Base-by-base conservation (phyloP, 1,284 basidiomycete species). In the Ustilago trichophora region DNA sequence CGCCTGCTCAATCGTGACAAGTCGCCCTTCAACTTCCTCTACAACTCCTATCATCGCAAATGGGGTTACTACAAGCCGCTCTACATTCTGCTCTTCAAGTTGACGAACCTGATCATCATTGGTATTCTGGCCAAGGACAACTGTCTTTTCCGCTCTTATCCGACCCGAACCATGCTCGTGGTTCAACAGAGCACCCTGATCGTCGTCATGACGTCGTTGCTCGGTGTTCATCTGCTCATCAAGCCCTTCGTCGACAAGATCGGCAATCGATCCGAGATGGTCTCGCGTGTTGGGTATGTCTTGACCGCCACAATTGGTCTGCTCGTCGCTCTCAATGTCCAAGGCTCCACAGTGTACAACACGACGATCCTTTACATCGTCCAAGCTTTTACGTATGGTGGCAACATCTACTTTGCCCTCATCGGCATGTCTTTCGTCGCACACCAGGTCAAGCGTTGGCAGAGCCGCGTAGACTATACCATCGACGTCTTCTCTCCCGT, bases 401-500 rank as follows among this genome's bases (percentile, higher is more conserved):
- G 60, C 50, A 76, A 76, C 65, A 68, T 73, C 44, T 80, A 76
- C 68, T 75, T 80, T 72, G 42, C 63, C 18, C 5, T 76, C 24
- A 64, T 71, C 31, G 52, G 67, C 41, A 65, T 56, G 18, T 66
- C 42, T 26, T 64, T 56, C 21, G 71, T 52, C n/a, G 72, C 75
- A 27, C 55, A 75, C 12, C 25, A 65, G 19, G 58, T 78, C 42
- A 69, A 78, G 88, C 87, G 85, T 33, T 74, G 87, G 27, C 85
- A 87, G 18, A 84, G 85, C 27, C 85, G 90, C 19, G 85, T 91
- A 34, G 90, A 91, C 80, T 91, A 91, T 78, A 89, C 89, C 78
- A 87, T 91, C 64, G 90, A 91, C 78, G 85, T 91, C 45, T 91
- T 91, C 77, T 90, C 89, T n/a, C 89, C 89, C 24, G 83, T 85